These are phyloP conservation scores for Leishmania guyanensis DNA, from an alignment of 208 protist genomes.

Conservation along the genomic window DNA sequence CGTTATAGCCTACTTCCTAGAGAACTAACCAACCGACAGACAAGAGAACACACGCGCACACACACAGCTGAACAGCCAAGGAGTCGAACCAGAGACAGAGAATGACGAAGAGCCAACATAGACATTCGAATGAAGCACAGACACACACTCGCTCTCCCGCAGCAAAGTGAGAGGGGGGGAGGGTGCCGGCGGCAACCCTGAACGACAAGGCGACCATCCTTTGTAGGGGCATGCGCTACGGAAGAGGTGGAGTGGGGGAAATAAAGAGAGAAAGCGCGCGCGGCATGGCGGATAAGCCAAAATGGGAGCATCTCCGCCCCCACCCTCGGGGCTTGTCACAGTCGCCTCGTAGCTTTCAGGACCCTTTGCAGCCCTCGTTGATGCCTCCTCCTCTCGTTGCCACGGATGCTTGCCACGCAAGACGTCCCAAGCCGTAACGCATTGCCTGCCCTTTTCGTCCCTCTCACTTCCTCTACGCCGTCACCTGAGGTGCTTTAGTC, in stretches of 20 bases:
- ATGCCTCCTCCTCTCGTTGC: neutral
- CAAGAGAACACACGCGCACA: neutral
- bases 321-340: neutral
- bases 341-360: neutral
- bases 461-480: constrained; percentile 9
- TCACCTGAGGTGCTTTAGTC: constrained; percentile 27
- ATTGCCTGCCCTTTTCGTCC: neutral
- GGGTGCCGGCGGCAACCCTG: neutral
- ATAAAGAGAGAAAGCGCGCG: no score
- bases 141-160: neutral
- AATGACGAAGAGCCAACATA: neutral
- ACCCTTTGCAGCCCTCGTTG: neutral
- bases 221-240: neutral
- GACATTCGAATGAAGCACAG: neutral
- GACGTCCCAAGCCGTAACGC: neutral
- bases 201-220: neutral
- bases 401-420: neutral
- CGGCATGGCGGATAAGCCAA: neutral
- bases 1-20: neutral
- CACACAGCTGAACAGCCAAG: no score
- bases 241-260: neutral
- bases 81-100: no score
- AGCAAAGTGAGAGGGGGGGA: neutral
- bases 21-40: neutral
- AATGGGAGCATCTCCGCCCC: neutral